Evolutionary conservation across 2,329 filamentous ascomycete genomes (phyloP).

Genomic region (Aspergillus sp.): DNA sequence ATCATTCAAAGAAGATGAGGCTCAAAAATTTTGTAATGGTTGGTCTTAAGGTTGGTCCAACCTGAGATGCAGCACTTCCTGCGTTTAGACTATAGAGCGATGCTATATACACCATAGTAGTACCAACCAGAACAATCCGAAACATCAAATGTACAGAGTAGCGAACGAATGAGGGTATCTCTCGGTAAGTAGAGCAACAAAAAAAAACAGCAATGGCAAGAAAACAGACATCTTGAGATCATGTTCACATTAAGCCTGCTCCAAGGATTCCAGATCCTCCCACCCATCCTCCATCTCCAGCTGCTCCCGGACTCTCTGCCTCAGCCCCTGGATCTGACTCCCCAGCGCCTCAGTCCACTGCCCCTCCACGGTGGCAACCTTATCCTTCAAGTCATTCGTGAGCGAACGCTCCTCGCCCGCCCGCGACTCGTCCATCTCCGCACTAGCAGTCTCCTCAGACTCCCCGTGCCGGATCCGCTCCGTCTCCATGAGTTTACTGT

Average conservation of each 20-base stretch:
- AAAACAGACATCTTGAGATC: constrained; percentile 5
- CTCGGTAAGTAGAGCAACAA: constrained; percentile 1
- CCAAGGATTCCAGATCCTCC: constrained; percentile 70
- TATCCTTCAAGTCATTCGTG: constrained; percentile 88
- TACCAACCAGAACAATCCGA: neutral
- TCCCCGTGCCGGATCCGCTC: constrained; percentile 55
- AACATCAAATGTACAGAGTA: constrained; percentile 6
- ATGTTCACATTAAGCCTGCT: constrained; percentile 23
- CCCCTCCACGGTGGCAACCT: constrained; percentile 84
- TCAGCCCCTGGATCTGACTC: constrained; percentile 69
- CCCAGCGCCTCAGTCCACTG: constrained; percentile 91
- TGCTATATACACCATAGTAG: neutral
- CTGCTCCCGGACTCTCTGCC: constrained; percentile 70
- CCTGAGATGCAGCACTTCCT: neutral
- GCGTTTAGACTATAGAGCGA: no score
- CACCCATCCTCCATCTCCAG: constrained; percentile 79
- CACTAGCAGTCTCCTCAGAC: constrained; percentile 41
- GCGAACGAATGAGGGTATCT: constrained; percentile 22
- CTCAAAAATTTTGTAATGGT: neutral
- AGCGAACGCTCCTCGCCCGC: constrained; percentile 67
- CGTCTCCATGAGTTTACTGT: constrained; percentile 65
- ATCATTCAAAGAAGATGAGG: neutral
- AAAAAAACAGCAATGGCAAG: constrained; percentile 13
- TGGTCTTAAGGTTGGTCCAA: neutral
- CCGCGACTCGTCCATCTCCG: constrained; percentile 58